These are phyloP conservation scores for Aegilops tauschii DNA, from an alignment of 176 grass and related monocot genomes.

Conservation along the genomic window DNA sequence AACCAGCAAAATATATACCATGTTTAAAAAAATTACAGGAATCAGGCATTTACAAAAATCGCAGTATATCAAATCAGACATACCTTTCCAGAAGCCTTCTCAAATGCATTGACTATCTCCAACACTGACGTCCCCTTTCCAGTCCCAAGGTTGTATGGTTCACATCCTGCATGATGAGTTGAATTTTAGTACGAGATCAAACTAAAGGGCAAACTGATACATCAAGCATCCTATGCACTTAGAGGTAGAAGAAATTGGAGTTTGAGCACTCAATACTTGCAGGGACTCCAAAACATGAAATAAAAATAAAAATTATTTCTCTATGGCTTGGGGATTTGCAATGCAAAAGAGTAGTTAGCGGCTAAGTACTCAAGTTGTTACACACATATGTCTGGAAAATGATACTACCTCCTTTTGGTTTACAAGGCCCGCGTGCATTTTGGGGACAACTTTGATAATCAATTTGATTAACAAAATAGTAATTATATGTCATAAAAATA, in stretches of 20 bases:
- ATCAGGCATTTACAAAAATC: background rate
- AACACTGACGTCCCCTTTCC: conserved; percentile 96
- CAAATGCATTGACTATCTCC: conserved; percentile 96
- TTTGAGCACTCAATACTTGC: background rate
- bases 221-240: conserved; percentile 6
- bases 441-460: too few relatives aligned
- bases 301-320: background rate
- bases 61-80: background rate
- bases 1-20: conserved; percentile 16
- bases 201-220: background rate
- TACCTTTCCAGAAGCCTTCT: conserved; percentile 95
- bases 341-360: background rate
- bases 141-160: conserved; percentile 87
- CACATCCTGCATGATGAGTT: conserved; percentile 62
- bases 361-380: background rate
- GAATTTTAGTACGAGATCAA: conserved; percentile 12
- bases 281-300: conserved; percentile 2
- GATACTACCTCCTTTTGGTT: background rate
- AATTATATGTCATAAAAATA: too few relatives aligned
- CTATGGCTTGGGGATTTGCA: background rate
- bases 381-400: background rate
- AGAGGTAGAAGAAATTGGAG: background rate
- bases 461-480: too few relatives aligned
- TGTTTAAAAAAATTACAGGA: background rate
- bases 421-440: too few relatives aligned